Base-by-base conservation (phyloP, 1,284 basidiomycete species). In the Microstroma glucosiphilum region DNA sequence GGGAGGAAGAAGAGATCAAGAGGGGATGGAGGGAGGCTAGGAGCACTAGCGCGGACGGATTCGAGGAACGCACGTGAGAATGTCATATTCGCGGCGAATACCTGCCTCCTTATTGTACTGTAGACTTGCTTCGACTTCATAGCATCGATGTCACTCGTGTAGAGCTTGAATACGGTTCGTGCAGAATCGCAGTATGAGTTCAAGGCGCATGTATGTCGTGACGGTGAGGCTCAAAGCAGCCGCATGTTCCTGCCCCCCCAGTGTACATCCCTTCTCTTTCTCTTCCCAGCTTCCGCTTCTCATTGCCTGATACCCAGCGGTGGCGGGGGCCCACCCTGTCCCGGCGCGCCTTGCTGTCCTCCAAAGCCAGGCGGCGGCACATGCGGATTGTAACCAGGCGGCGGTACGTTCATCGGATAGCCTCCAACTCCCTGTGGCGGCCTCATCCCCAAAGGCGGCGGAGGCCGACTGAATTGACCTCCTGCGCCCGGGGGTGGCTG, bases 1-100 rank as follows among this genome's bases (percentile, higher is more conserved):
- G 17, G 21, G 51, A 60, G 41, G 58, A 60, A 21, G 58, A 54
- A 21, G 58, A 60, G 21, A 23, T 48, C 11, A 40, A 57, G 51
- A 54, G 25, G n/a, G 26, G 42, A 43, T 46, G 60, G 41, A 3
- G 43, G 13, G 43, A 48, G 43, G 21, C 43, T 17, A 48, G 43
- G 43, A 37, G 30, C 30, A 9, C 30, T 37, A 37, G 30, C 30
- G 30, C 9, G 30, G 30, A 37, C 9, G 30, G 30, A 4, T 37
- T 9, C 9, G 30, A 9, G 30, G 30, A 37, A 4, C 9, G 30
- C 3, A 9, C 9, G 4, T 37, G 30, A 37, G 30, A 37, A 9
- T 37, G 4, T 37, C 4, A 37, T 37, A 9, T 3, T 37, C 30
- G 30, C 30, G 4, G 30, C 30, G 30, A 37, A 37, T 37, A 4